Base-by-base conservation (phyloP, 2,329 filamentous ascomycete species). In the Arthrobotrys sinensis region DNA sequence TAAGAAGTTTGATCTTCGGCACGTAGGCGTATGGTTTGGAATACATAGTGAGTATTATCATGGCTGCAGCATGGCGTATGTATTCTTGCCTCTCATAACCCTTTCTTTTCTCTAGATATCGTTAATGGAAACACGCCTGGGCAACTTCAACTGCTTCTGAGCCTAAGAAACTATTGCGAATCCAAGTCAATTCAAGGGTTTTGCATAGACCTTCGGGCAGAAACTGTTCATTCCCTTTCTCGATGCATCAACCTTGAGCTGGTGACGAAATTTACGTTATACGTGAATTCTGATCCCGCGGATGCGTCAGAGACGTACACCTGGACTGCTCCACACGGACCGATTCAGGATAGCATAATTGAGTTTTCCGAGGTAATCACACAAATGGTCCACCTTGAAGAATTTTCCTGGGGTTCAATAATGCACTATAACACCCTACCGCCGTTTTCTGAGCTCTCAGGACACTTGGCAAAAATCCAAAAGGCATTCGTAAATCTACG, bases 141-240 rank as follows among this genome's bases (percentile, higher is more conserved):
- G 8, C 7, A 10, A 8, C 36, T 12, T 12, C 7, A 38, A 2
- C 4, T 63, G 14, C 38, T 45, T 7, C 36, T 21, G 2, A 21
- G 24, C 19, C 43, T 63, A 34, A 63, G 24, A 28, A 46, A 45
- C 19, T 63, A 45, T 45, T 45, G 34, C 11, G 4, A 63, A 21
- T 28, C n/a, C 4, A 63, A 45, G 43, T 45, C 57, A 4, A 10
- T 32, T 24, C 21, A 63, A n/a, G 36, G 43, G 14, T 45, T 63
- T 45, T 21, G 36, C 3, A 19, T 63, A 1, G 3, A 45, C 7
- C 34, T 63, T 28, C 10, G 19, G 19, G 32, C n/a, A 1, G n/a
- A 43, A 12, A 63, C 14, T 46, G 11, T 63, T 11, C 40, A 16
- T 16, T 21, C 34, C 1, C 10, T 63, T 21, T n/a, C 40, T 34